Percentiles rank a stretch among this genome's conserved stretches.
These are phyloP conservation scores for Alternaria metachromatica DNA, from an alignment of 2,329 filamentous ascomycete species.

Conservation along the genomic window DNA sequence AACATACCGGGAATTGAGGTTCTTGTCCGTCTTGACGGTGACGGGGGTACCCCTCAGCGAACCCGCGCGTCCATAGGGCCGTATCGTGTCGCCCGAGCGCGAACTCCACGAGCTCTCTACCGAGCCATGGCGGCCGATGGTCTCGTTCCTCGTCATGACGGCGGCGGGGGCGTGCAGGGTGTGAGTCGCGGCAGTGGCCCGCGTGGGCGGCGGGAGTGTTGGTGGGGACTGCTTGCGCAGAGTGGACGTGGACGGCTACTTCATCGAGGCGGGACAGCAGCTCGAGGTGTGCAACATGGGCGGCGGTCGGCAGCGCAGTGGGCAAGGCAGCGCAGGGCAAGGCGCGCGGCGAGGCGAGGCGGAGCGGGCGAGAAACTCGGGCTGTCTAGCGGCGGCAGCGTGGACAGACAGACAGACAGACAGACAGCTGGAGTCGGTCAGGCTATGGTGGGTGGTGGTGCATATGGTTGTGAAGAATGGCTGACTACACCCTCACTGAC, in stretches of 20 bases:
- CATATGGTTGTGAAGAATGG: background rate
- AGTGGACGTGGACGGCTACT: slow-evolving; percentile 47
- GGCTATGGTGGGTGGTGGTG: background rate
- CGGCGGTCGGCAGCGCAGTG: slow-evolving; percentile 10
- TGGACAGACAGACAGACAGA: too few relatives aligned
- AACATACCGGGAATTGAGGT: slow-evolving; percentile 54
- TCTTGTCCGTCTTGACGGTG: slow-evolving; percentile 64
- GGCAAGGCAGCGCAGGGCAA: slow-evolving; percentile 12
- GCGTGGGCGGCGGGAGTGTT: slow-evolving; percentile 19
- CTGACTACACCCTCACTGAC: background rate
- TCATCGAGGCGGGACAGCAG: slow-evolving; percentile 43
- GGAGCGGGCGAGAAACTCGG: background rate
- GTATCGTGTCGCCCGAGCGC: slow-evolving; percentile 70
- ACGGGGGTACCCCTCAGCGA: slow-evolving; percentile 48
- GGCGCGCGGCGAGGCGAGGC: slow-evolving; percentile 4
- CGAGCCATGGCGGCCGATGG: slow-evolving; percentile 69
- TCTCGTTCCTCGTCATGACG: slow-evolving; percentile 71
- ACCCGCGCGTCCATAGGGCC: slow-evolving; percentile 49
- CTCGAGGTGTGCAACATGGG: slow-evolving; percentile 30
- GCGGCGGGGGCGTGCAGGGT: slow-evolving; percentile 13
- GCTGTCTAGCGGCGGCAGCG: background rate
- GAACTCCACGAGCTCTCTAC: slow-evolving; percentile 71
- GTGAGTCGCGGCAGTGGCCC: slow-evolving; percentile 25
- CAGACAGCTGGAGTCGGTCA: background rate
- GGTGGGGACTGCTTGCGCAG: slow-evolving; percentile 41